Evolutionary conservation across 768 basidiomycete species (phyloP).

Genomic region (Podaxis sp.): DNA sequence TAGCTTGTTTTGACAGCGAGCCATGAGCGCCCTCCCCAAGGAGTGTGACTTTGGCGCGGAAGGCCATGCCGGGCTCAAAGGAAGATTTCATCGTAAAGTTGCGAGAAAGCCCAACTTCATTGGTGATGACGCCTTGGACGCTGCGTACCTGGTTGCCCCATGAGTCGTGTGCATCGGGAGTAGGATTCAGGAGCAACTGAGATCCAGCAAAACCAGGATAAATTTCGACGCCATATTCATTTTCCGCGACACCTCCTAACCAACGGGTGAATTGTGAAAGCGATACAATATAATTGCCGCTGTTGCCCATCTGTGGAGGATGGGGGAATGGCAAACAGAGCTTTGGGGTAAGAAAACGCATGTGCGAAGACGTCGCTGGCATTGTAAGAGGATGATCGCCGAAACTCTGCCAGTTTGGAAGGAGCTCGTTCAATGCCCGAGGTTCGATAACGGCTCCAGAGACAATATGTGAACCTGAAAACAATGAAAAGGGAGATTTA

Average conservation of each 20-base stretch:
- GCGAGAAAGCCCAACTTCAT: conserved; percentile 89
- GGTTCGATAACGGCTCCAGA: conserved; percentile 97
- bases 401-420: conserved; percentile 74
- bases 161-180: conserved; percentile 34
- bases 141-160: conserved; percentile 40
- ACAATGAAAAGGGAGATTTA: background rate
- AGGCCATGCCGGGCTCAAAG: conserved; percentile 96
- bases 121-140: conserved; percentile 81
- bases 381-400: conserved; percentile 76
- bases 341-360: conserved; percentile 80
- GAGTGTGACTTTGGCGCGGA: conserved; percentile 86
- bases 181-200: conserved; percentile 64
- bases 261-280: conserved; percentile 87
- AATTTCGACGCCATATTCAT: conserved; percentile 80
- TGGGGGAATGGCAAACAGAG: conserved; percentile 81
- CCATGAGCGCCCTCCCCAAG: conserved; percentile 97
- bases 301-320: conserved; percentile 95
- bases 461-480: conserved; percentile 84
- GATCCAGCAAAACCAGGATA: conserved; percentile 98
- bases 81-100: conserved; percentile 71
- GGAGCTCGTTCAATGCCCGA: conserved; percentile 81
- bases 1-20: conserved; percentile 76
- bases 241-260: conserved; percentile 83
- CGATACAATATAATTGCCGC: conserved; percentile 89
- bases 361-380: conserved; percentile 69